Conservation (phyloP, 2,329 filamentous ascomycete species). For the Xylariales sp. region DNA sequence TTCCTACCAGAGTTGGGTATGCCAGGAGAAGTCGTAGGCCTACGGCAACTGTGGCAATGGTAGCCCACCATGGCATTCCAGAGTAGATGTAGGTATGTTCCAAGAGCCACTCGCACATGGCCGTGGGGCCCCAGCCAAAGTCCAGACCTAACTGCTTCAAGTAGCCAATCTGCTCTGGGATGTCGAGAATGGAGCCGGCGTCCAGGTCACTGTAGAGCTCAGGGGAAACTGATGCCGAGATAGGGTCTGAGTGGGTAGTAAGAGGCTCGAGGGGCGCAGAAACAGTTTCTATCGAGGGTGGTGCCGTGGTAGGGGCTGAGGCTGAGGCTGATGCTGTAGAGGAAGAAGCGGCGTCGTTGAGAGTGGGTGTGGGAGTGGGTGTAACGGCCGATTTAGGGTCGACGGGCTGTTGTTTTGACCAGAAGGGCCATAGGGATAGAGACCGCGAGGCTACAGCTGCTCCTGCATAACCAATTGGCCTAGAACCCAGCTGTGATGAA, state of each 20-base stretch:
- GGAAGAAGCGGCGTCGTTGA: conserved; percentile 11
- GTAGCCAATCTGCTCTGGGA: conserved; percentile 77
- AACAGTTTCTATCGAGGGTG: neutral
- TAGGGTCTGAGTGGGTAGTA: conserved; percentile 8
- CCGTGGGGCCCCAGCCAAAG: conserved; percentile 77
- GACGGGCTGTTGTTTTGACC: conserved; percentile 15
- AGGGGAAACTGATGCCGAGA: conserved; percentile 17
- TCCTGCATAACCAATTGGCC: too few relatives aligned
- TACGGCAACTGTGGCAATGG: conserved; percentile 63
- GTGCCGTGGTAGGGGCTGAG: neutral
- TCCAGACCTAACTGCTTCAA: conserved; percentile 79
- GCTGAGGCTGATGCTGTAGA: conserved; percentile 2
- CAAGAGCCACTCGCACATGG: conserved; percentile 67
- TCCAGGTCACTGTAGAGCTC: conserved; percentile 28
- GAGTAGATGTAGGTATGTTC: conserved; percentile 78
- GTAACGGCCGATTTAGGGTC: conserved; percentile 9
- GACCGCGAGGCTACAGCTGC: conserved; percentile 21
- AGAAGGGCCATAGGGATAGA: conserved; percentile 26
- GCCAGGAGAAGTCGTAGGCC: conserved; percentile 62
- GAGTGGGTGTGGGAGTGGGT: conserved; percentile 7
- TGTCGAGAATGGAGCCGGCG: conserved; percentile 45
- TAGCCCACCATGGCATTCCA: conserved; percentile 78
- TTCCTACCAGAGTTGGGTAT: conserved; percentile 58
- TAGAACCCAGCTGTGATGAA: too few relatives aligned
- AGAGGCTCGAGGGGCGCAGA: conserved; percentile 15